Evolutionary conservation across 78 protist species (phyloP), one percentile per base, ranked within the genome.

Genomic region (Capsaspora owczarzaki): DNA sequence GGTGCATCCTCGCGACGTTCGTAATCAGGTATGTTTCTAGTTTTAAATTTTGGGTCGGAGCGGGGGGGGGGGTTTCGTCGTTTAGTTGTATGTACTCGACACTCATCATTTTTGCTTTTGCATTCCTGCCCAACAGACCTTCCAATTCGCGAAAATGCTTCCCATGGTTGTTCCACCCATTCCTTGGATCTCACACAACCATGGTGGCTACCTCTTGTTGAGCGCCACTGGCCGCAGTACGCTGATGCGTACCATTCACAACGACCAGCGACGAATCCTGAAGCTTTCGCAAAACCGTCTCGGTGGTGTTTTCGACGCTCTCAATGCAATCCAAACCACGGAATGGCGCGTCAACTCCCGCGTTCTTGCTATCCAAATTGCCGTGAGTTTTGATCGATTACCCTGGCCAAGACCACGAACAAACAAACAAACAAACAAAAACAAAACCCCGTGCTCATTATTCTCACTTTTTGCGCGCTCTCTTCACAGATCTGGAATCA

Each of bases 321-420:
- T 93, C 44, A 87, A 88, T 79, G 81, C 61, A 1, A 60, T 92
- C 8, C 66, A 82, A 14, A 27, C 41, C 20, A 82, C 88, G 38
- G 85, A 82, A 5, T 93, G 96, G 96, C 78, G 80, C 5, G 61
- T 93, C 72, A 89, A 93, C 83, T 14, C 20, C 20, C 46, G 76
- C 16, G 66, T 91, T 44, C 38, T 56, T 16, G 0, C 37, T 0
- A 41, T 81, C 33, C 22, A 85, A 0, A n/a, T 25, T 10, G 87
- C 71, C 20, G 84, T 60, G 10, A 4, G 10, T 60, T 20, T 4
- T 10, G 12, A 20, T 27, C 22, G 22, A 4, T 4, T 60, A 16
- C 10, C 10, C n/a, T 20, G 10, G 16, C 56, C n/a, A 49, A 16
- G 56, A 20, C 56, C 56, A 49, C 56, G 56, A 20, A 49, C 56